Evolutionary conservation across 129 eudicot species (phyloP).

Genomic region (Dittrichia graveolens): DNA sequence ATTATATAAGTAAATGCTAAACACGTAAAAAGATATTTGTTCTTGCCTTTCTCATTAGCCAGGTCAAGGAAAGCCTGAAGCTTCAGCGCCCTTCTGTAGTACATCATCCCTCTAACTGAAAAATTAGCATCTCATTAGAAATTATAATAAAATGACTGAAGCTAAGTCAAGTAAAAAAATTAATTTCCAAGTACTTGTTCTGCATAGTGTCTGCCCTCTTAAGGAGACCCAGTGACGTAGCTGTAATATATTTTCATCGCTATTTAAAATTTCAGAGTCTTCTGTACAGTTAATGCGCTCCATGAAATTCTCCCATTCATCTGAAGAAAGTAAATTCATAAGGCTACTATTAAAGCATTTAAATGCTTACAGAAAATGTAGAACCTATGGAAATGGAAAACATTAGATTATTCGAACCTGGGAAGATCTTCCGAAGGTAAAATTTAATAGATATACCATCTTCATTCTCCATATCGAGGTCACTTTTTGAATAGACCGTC

Average conservation of each 20-base stretch:
- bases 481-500: slow-evolving; percentile 87
- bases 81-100: slow-evolving; percentile 93
- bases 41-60: slow-evolving; percentile 81
- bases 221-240: slow-evolving; percentile 99
- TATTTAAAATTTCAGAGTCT: slow-evolving; percentile 68
- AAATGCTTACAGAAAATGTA: slow-evolving; percentile 17
- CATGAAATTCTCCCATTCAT: slow-evolving; percentile 97
- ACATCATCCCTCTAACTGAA: slow-evolving; percentile 99
- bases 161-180: no score
- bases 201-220: slow-evolving; percentile 97
- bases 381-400: slow-evolving; percentile 3
- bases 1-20: not conserved
- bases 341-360: slow-evolving; percentile 9
- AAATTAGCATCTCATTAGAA: slow-evolving; percentile 21
- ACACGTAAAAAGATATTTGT: slow-evolving; percentile 7
- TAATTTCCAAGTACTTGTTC: slow-evolving; percentile 61
- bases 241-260: slow-evolving; percentile 85
- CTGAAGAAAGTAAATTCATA: slow-evolving; percentile 43
- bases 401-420: slow-evolving; percentile 58
- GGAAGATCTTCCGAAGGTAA: slow-evolving; percentile 92
- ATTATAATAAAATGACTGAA: not conserved
- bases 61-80: slow-evolving; percentile 99
- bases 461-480: slow-evolving; percentile 96
- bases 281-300: slow-evolving; percentile 88
- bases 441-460: slow-evolving; percentile 88